phyloP scores from a whole-genome alignment of 2,329 filamentous ascomycete genomes.

The Volutella citrinella region DNA sequence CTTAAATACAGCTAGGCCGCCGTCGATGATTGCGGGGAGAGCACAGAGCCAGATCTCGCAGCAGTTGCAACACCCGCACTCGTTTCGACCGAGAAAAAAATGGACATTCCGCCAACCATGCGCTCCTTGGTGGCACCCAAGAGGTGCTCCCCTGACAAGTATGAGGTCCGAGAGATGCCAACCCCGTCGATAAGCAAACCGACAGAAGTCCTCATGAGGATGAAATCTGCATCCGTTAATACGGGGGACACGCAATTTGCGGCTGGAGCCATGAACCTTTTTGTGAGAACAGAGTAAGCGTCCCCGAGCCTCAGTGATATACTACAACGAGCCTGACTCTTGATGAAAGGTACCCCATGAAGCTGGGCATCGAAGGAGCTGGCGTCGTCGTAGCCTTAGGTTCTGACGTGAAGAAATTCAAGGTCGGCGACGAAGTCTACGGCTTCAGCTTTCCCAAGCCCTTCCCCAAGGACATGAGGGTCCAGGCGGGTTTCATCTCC shows the following conservation, averaged over 20 bases:
- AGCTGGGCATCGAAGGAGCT: conserved; percentile 29
- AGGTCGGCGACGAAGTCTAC: conserved; percentile 38
- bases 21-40: too few species aligned
- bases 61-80: background rate
- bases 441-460: conserved; percentile 37
- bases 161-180: conserved; percentile 40
- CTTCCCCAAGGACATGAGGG: conserved; percentile 22
- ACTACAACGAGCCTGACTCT: background rate
- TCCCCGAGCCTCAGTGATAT: background rate
- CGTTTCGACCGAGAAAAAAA: conserved; percentile 7
- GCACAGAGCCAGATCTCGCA: background rate
- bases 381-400: conserved; percentile 33
- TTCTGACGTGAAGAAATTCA: conserved; percentile 22
- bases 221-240: conserved; percentile 35
- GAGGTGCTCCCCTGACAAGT: conserved; percentile 35
- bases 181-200: conserved; percentile 41
- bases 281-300: conserved; percentile 28
- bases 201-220: conserved; percentile 40
- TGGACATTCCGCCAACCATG: conserved; percentile 38
- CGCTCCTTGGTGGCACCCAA: conserved; percentile 41
- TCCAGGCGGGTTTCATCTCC: conserved; percentile 34
- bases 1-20: too few species aligned
- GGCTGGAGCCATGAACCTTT: conserved; percentile 20
- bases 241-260: conserved; percentile 34
- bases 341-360: conserved; percentile 15